Percentiles rank a stretch among this genome's conserved stretches.
Evolutionary conservation across 345 rosid species (phyloP).

Genomic region (Theobroma cacao): DNA sequence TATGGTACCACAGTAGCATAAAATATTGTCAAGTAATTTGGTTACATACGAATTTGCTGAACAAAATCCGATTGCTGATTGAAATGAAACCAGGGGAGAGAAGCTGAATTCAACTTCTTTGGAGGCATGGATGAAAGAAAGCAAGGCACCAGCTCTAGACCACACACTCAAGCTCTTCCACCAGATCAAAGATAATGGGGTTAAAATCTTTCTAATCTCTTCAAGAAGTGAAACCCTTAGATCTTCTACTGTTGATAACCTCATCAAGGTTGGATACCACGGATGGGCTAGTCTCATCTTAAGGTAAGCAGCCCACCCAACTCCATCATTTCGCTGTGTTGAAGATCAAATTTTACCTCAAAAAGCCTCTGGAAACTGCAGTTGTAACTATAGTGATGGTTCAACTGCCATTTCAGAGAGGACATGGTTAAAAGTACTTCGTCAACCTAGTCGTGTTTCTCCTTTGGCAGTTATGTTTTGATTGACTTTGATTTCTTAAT

Average conservation of each 20-base stretch:
- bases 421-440: background rate
- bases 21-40: background rate
- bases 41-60: background rate
- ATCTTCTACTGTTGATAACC: conserved; percentile 78
- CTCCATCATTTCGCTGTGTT: background rate
- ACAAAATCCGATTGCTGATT: background rate
- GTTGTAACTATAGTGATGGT: too few relatives aligned
- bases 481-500: background rate
- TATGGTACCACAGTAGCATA: background rate
- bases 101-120: conserved; percentile 46
- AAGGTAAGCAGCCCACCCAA: conserved; percentile 36
- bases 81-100: conserved; percentile 51
- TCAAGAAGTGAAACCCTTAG: conserved; percentile 69
- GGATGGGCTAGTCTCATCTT: conserved; percentile 72
- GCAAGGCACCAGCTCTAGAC: conserved; percentile 63
- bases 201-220: conserved; percentile 75
- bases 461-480: background rate
- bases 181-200: conserved; percentile 57
- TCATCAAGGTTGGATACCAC: conserved; percentile 73
- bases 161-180: conserved; percentile 55
- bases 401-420: background rate
- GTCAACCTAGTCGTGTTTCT: background rate
- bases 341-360: background rate
- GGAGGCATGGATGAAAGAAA: conserved; percentile 61
- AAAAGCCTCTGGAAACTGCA: background rate